These are phyloP conservation scores for Endogone sp. DNA, from an alignment of 192 early-diverging fungal genomes.

Conservation along the genomic window DNA sequence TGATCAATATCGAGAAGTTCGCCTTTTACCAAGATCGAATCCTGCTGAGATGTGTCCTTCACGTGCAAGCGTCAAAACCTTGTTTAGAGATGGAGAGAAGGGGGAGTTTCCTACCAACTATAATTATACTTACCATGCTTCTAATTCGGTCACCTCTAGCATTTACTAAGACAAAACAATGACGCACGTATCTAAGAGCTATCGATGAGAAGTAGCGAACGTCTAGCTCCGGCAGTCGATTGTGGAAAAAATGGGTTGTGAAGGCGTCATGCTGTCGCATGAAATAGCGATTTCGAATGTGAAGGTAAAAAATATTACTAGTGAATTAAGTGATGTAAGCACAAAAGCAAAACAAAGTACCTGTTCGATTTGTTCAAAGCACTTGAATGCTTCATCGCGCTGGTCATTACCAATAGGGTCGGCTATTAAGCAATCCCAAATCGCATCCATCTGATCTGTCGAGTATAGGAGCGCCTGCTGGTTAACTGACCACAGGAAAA, in stretches of 20 bases:
- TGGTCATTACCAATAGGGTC: constrained; percentile 36
- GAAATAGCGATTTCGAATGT: neutral
- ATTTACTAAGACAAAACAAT: constrained; percentile 37
- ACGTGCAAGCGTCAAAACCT: neutral
- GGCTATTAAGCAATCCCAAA: constrained; percentile 39
- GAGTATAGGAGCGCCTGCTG: constrained; percentile 20
- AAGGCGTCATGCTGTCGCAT: constrained; percentile 29
- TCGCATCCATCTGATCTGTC: constrained; percentile 27
- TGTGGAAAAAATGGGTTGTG: constrained; percentile 33
- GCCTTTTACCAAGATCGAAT: constrained; percentile 17
- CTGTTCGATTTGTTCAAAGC: constrained; percentile 17
- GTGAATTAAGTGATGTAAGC: neutral
- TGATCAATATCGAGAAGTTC: constrained; percentile 36
- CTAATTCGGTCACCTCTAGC: constrained; percentile 18
- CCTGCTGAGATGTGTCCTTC: constrained; percentile 5
- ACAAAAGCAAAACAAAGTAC: neutral
- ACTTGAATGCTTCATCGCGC: constrained; percentile 38
- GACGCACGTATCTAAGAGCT: constrained; percentile 32
- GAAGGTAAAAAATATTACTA: neutral
- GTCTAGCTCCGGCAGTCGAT: constrained; percentile 27
- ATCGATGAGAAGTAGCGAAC: constrained; percentile 29
- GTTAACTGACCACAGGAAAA: constrained; percentile 11
- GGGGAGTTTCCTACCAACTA: no score
- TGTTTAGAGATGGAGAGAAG: no score
- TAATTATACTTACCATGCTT: constrained; percentile 28